A percentile compares a stretch with the other conserved stretches of the same genome.
Conservation (phyloP, 2,329 filamentous ascomycete genomes). For the Penicillium corylophilum region DNA sequence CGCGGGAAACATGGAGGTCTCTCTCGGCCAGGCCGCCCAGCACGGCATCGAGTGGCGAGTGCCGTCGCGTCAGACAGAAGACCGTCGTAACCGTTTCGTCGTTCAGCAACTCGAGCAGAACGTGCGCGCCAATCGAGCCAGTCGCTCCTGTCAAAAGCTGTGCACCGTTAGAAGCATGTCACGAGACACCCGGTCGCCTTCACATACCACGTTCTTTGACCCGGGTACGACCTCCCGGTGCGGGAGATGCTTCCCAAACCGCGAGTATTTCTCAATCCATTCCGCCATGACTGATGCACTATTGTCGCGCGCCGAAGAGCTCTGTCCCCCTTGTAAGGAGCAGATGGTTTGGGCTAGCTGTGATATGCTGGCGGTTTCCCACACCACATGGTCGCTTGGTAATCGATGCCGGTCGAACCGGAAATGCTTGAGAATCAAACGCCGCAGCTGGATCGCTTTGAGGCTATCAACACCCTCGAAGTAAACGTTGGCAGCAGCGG, state of each 20-base stretch:
- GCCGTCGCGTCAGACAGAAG: constrained; percentile 39
- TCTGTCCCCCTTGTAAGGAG: constrained; percentile 28
- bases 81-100: constrained; percentile 36
- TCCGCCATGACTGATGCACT: constrained; percentile 41
- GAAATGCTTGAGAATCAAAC: constrained; percentile 42
- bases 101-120: constrained; percentile 39
- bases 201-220: constrained; percentile 24
- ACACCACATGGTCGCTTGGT: constrained; percentile 46
- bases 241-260: constrained; percentile 35
- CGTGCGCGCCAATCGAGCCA: constrained; percentile 45
- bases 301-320: constrained; percentile 32
- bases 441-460: constrained; percentile 47
- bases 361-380: constrained; percentile 42
- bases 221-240: constrained; percentile 22
- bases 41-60: constrained; percentile 22
- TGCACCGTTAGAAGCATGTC: neutral
- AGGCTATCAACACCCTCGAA: constrained; percentile 51
- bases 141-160: constrained; percentile 47
- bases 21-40: constrained; percentile 21
- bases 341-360: constrained; percentile 38
- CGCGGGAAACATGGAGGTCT: constrained; percentile 21
- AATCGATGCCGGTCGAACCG: constrained; percentile 30
- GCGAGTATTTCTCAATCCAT: constrained; percentile 47
- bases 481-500: constrained; percentile 39
- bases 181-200: no score